Evolutionary conservation across 257 asterid genomes (phyloP), one percentile per base, ranked within the genome.

Genomic region (Ligustrum vulgare): DNA sequence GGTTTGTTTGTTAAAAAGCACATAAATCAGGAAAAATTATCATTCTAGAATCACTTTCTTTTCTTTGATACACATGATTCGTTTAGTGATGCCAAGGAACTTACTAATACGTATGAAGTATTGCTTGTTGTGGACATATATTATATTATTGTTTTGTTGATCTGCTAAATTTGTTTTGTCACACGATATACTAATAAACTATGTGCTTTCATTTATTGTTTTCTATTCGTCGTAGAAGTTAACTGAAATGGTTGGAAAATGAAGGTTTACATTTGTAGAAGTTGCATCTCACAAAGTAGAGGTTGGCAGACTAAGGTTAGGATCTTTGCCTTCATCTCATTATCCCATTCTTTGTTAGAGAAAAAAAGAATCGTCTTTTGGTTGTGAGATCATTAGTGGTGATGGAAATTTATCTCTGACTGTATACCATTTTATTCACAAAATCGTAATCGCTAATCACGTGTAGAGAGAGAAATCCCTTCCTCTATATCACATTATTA

Each of bases 251-350:
- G 99, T 93, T 84, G 98, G 98, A 79, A 95, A 95, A 80, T 88
- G 99, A 77, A 85, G 99, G 77, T 95, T 95, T 82, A 97, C 98
- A 15, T 85, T 93, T 82, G 99, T 98, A 71, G 93, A 97, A 69
- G 99, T 97, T 54, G 90, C 87, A 81, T 93, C 99, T 72, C 99
- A 95, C 75, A 94, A 95, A 78, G 99, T 93, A 81, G 99, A 93
- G 94, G 91, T 93, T 75, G 98, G 98, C 82, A 88, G 93, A 79
- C 84, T 95, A 80, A 95, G 99, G 99, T 95, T 76, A 87, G 96
- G 74, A 82, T 72, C 78, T 75, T 74, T 77, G 74, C 80, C 76
- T 78, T 54, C 11, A 54, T 28, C 12, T 12, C 18, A 6, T 35
- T 70, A 33, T 78, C 79, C 51, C 70, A 49, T 68, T 73, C 8